Evolutionary conservation across 345 rosid genomes (phyloP).

Genomic region (sweet orange (Citrus sinensis)): DNA sequence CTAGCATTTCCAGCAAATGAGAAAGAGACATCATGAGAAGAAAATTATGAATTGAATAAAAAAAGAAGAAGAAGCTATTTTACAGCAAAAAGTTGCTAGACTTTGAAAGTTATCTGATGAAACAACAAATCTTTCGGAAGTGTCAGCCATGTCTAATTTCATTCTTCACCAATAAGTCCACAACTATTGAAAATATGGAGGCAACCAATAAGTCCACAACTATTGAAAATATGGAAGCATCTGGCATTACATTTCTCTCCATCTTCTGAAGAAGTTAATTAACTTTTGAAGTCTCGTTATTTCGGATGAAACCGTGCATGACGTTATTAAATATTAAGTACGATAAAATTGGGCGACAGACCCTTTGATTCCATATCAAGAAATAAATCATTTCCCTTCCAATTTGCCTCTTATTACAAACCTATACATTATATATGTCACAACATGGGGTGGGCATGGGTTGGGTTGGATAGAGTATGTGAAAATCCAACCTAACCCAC

Average conservation of each 20-base stretch:
- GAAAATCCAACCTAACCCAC: too few species aligned
- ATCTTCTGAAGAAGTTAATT: neutral
- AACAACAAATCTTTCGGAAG: neutral
- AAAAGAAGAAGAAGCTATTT: too few species aligned
- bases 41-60: too few species aligned
- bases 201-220: neutral
- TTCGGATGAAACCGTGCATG: neutral
- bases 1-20: too few species aligned
- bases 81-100: too few species aligned
- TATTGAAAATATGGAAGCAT: neutral
- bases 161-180: neutral
- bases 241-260: neutral
- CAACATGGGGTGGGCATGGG: neutral
- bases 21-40: too few species aligned
- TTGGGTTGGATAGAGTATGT: accelerated
- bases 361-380: neutral
- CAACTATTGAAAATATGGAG: neutral
- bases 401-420: neutral
- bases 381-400: neutral
- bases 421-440: neutral
- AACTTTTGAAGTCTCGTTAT: neutral
- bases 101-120: too few species aligned
- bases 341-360: too few species aligned
- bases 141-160: neutral
- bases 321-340: too few species aligned